Conservation (phyloP, 345 rosid species). For the Punica granatum region DNA sequence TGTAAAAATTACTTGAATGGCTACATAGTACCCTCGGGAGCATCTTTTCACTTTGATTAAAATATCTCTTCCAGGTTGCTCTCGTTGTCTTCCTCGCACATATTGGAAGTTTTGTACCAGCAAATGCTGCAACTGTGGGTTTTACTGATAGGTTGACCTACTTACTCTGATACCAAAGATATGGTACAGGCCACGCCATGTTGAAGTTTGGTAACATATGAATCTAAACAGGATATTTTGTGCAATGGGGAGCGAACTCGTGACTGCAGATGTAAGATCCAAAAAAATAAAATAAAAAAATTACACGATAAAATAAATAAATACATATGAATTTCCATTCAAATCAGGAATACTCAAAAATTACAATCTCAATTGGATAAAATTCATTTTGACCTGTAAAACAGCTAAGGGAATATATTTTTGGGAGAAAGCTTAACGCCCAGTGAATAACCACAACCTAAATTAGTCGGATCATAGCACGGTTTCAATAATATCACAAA, state of each 20-base stretch:
- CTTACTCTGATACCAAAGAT: not conserved
- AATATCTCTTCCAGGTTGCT: slow-evolving; percentile 58
- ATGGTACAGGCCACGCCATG: not conserved
- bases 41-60: not conserved
- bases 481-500: no score
- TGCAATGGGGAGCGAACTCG: slow-evolving; percentile 86
- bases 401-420: no score
- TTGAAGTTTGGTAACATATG: slow-evolving; percentile 10
- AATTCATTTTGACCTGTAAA: no score
- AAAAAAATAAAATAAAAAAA: no score
- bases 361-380: no score
- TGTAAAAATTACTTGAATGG: not conserved
- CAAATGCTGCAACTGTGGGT: slow-evolving; percentile 89
- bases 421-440: no score
- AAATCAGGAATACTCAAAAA: no score
- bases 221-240: slow-evolving; percentile 69
- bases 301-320: no score
- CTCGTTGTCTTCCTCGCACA: slow-evolving; percentile 91
- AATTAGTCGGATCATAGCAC: no score
- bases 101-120: slow-evolving; percentile 98
- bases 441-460: no score
- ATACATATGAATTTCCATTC: no score
- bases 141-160: slow-evolving; percentile 75
- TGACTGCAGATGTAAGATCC: no score
- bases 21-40: not conserved